Conservation (phyloP, 768 basidiomycete genomes). For the Naganishia onofrii region DNA sequence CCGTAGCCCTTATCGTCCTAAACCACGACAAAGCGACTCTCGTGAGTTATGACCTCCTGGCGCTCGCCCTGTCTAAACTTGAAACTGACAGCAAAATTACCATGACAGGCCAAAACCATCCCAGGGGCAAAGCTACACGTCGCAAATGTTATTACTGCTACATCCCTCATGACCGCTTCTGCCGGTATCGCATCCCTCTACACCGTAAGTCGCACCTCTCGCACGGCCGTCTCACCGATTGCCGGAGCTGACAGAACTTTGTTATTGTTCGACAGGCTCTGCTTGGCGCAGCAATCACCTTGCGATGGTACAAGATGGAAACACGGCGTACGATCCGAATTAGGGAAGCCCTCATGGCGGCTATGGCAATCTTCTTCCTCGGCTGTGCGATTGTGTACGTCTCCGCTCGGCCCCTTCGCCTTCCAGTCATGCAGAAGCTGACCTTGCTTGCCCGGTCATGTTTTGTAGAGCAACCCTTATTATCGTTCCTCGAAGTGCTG, state of each 20-base stretch:
- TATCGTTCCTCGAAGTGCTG: slow-evolving; percentile 26
- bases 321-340: slow-evolving; percentile 25
- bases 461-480: slow-evolving; percentile 19
- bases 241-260: background rate
- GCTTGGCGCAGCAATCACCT: slow-evolving; percentile 10
- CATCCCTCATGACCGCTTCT: slow-evolving; percentile 16
- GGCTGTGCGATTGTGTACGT: slow-evolving; percentile 26
- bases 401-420: too few relatives aligned
- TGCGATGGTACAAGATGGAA: slow-evolving; percentile 28
- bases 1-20: slow-evolving; percentile 19
- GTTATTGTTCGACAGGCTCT: background rate
- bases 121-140: slow-evolving; percentile 23
- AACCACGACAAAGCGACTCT: slow-evolving; percentile 22
- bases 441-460: background rate
- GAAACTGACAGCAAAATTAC: background rate
- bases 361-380: slow-evolving; percentile 20
- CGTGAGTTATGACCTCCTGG: slow-evolving; percentile 8
- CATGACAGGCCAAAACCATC: slow-evolving; percentile 13
- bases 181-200: slow-evolving; percentile 28
- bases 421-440: background rate
- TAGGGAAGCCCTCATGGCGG: slow-evolving; percentile 18
- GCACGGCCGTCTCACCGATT: background rate
- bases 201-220: slow-evolving; percentile 17
- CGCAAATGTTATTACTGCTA: slow-evolving; percentile 24
- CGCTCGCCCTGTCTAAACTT: too few relatives aligned